Percentiles rank a stretch among this genome's conserved stretches.
Conservation (phyloP, 1,139 yeast species). For the Pichia sp. region DNA sequence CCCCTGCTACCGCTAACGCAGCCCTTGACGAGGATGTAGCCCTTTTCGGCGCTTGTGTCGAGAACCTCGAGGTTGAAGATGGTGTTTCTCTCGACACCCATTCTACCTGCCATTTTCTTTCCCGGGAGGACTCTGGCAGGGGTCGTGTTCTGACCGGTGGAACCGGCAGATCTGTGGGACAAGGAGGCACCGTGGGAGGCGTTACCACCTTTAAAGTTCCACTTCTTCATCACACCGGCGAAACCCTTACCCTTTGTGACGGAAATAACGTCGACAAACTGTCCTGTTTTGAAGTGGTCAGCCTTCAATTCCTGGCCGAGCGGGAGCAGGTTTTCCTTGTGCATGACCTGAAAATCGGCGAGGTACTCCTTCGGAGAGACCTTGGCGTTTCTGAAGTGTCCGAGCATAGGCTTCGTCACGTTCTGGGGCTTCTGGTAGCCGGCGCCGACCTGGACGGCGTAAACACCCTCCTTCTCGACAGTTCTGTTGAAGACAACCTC, state of each 20-base stretch:
- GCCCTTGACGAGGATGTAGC: constrained; percentile 81
- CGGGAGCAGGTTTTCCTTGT: constrained; percentile 61
- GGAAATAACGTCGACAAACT: constrained; percentile 74
- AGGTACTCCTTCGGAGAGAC: constrained; percentile 79
- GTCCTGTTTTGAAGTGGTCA: constrained; percentile 80
- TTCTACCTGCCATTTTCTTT: constrained; percentile 96
- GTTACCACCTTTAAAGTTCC: constrained; percentile 83
- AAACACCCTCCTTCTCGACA: constrained; percentile 65
- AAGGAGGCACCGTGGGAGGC: constrained; percentile 96
- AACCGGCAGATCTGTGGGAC: constrained; percentile 95
- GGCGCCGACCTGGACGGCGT: constrained; percentile 82
- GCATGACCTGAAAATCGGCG: constrained; percentile 74
- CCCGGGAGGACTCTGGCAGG: constrained; percentile 98
- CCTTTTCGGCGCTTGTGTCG: constrained; percentile 75
- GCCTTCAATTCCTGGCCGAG: constrained; percentile 78
- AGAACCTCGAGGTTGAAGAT: constrained; percentile 72
- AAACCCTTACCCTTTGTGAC: constrained; percentile 93
- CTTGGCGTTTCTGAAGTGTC: constrained; percentile 74
- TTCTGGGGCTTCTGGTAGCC: constrained; percentile 62
- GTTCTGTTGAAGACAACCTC: constrained; percentile 80
- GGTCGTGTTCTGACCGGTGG: constrained; percentile 90
- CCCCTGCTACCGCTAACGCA: constrained; percentile 89
- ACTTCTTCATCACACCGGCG: constrained; percentile 97
- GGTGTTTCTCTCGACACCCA: constrained; percentile 78
- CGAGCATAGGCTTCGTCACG: constrained; percentile 60